Base-by-base conservation (phyloP, 306 rosid genomes). In the Hippophae rhamnoides region DNA sequence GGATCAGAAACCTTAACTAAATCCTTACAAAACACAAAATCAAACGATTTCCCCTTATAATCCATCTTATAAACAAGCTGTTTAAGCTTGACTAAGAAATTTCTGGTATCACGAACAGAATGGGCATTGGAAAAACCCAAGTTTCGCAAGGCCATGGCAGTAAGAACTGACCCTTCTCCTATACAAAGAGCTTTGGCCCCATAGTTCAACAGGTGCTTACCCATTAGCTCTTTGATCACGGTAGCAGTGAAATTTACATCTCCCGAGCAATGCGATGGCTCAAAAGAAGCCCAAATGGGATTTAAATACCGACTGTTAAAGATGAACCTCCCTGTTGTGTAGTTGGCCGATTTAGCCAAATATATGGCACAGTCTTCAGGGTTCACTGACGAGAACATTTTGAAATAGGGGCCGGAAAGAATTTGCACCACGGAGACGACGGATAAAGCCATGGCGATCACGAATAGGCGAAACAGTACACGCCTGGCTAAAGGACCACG, bases 21-120 rank as follows among this genome's bases (percentile, higher is more conserved):
- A 77, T 87, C 95, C 74, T 72, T 80, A 14, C 84, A 72, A 53
- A 85, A 72, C 55, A 93, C 95, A 48, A 93, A 88, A 60, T 84
- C 90, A 10, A 93, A 93, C 0, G 86, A 84, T 43, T 8, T 56
- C 26, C 84, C 94, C 40, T 38, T 42, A 47, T 71, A 84, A 18
- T 78, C 68, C 23, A 88, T 72, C 55, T 70, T 61, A 12, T 65
- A 70, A 14, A 71, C 75, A 6, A 81, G 50, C 27, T 54, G 79
- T 64, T 72, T 87, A 55, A 63, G 67, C 54, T 61, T 76, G 40
- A 78, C 47, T 5, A 85, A 82, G 74, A 82, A 70, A 52, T 85
- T 65, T 5, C 64, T 67, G 71, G 45, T 81, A 9, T 67, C 74
- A 7, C 48, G 67, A 47, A 75, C 81, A 57, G 76, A 79, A 10